phyloP scores from a whole-genome alignment of 495 filamentous ascomycete species.

The Tuber borchii region DNA sequence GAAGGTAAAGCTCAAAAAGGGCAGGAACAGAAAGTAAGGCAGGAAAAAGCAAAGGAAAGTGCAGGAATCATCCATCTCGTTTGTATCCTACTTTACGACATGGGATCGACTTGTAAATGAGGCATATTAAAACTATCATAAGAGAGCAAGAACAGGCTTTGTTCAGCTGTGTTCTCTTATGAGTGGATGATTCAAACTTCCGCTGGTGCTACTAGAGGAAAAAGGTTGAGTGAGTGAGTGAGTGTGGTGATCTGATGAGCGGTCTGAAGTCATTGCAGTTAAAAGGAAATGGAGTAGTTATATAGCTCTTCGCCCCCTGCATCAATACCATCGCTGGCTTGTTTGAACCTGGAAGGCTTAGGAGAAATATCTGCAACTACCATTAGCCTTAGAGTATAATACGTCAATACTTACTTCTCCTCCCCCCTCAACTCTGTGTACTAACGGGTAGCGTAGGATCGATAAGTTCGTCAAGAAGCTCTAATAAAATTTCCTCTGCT shows the following conservation, averaged over 20 bases:
- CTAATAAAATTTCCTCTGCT: not conserved
- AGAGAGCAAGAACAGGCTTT: not conserved
- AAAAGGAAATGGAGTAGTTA: not conserved
- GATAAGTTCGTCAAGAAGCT: not conserved
- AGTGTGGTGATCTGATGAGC: not conserved
- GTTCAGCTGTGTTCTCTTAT: not conserved
- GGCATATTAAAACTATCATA: not conserved
- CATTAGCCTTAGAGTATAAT: too few species aligned
- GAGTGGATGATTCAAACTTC: not conserved
- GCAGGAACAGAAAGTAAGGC: too few species aligned
- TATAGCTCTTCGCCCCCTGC: not conserved
- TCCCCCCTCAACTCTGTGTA: not conserved
- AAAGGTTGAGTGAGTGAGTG: not conserved
- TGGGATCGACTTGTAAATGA: not conserved
- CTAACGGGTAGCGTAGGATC: not conserved
- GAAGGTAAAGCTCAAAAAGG: too few species aligned
- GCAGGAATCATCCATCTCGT: too few species aligned
- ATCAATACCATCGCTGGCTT: not conserved
- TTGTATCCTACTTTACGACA: too few species aligned
- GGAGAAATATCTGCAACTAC: not conserved
- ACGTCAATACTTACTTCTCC: not conserved
- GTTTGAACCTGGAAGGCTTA: too few species aligned
- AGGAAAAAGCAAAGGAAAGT: too few species aligned
- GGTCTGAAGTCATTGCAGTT: not conserved
- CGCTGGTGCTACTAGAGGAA: too few species aligned